Evolutionary conservation across 371 early-diverging fungal species (phyloP), one percentile per base, ranked within the genome.

Genomic region (Actinomortierella wolfii): DNA sequence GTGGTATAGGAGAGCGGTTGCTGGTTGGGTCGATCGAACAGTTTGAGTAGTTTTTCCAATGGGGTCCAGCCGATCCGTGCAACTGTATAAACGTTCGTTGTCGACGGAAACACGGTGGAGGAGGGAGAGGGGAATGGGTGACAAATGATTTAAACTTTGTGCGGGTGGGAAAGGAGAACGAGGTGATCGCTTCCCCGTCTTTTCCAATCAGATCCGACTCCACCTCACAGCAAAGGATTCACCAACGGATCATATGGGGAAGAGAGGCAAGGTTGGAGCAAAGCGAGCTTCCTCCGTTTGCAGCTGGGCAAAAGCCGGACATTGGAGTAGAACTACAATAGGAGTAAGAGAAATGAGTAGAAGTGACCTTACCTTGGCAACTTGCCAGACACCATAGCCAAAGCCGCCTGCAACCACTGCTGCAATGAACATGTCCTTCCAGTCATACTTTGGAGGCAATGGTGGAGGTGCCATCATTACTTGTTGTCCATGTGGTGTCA

Each of bases 361-460:
- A 20, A 0, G 34, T 24, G 23, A 15, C 23, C 34, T 67, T 80
- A 93, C 92, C 88, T 91, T 89, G 8, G 88, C 88, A 54, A 95
- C 70, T 54, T 83, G 83, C 78, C 89, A 91, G 49, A 92, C 78
- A 34, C 93, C 94, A 76, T 94, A 96, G 14, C 92, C 88, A 18
- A 93, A 86, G 25, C 96, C 95, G 52, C 92, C 94, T 20, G 91
- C 89, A 15, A 94, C 86, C 6, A 94, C 90, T 17, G 94, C 88
- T 7, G 91, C 95, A 60, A 96, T 91, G 68, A 94, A 90, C 65
- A 92, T 88, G 78, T 97, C 97, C 66, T 94, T 89, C 98, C 98
- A 97, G 65, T 89, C 89, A 55, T 88, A 81, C 43, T 78, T 77
- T n/a, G 88, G 85, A 58, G 86, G 83, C 40, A 89, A 79, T n/a